Conservation (phyloP, 73 alveolate species). For the Diophrys sp. region DNA sequence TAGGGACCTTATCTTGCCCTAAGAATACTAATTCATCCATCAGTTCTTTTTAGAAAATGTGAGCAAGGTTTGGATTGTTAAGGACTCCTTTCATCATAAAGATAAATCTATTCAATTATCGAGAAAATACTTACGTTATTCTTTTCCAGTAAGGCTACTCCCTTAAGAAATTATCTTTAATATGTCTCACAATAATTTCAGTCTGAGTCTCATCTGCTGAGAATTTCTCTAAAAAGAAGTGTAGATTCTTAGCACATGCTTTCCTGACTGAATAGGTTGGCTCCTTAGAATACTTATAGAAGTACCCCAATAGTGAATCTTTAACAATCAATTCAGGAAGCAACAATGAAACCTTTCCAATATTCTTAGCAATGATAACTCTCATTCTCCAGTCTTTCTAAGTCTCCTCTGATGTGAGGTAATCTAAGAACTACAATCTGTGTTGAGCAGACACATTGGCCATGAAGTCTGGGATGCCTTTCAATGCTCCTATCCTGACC, state of each 20-base stretch:
- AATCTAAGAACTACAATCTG: slow-evolving; percentile 29
- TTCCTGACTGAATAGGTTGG: slow-evolving; percentile 23
- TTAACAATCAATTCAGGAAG: slow-evolving; percentile 26
- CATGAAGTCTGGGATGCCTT: slow-evolving; percentile 37
- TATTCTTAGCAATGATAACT: slow-evolving; percentile 36
- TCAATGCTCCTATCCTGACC: slow-evolving; percentile 40
- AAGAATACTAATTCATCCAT: slow-evolving; percentile 32
- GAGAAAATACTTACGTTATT: slow-evolving; percentile 2
- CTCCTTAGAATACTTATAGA: slow-evolving; percentile 45
- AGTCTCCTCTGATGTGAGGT: slow-evolving; percentile 27
- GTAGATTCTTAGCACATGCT: slow-evolving; percentile 23
- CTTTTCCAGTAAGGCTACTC: slow-evolving; percentile 38
- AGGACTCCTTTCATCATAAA: slow-evolving; percentile 46
- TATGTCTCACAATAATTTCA: slow-evolving; percentile 16
- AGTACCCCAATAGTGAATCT: slow-evolving; percentile 22
- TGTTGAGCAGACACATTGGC: slow-evolving; percentile 25
- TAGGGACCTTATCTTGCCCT: slow-evolving; percentile 36
- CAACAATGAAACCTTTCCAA: slow-evolving; percentile 35
- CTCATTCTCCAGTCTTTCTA: slow-evolving; percentile 48
- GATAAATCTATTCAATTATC: slow-evolving; percentile 3
- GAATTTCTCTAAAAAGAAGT: slow-evolving; percentile 30
- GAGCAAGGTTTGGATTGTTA: slow-evolving; percentile 30
- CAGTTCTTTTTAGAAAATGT: slow-evolving; percentile 22
- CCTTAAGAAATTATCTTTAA: slow-evolving; percentile 29
- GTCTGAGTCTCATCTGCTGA: slow-evolving; percentile 12